Conservation (phyloP, 2,329 filamentous ascomycete species). For the Neonectria ditissima region DNA sequence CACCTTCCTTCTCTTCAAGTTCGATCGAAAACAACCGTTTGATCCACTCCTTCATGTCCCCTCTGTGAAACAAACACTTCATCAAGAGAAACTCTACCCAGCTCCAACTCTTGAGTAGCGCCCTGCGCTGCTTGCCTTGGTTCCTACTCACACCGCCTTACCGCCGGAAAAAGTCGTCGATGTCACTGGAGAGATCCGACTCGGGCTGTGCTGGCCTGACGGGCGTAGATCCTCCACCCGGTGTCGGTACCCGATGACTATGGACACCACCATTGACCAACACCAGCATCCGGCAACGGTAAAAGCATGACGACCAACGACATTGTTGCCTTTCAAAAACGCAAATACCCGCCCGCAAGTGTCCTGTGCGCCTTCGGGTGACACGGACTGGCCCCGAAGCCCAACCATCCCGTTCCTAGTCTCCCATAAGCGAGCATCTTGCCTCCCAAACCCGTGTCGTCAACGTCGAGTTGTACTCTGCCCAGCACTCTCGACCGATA, state of each 20-base stretch:
- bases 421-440: constrained; percentile 27
- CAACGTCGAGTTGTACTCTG: constrained; percentile 6
- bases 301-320: constrained; percentile 27
- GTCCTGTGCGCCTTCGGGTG: constrained; percentile 26
- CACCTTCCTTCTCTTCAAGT: neutral
- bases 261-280: constrained; percentile 28
- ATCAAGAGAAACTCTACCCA: constrained; percentile 1
- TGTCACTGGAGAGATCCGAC: constrained; percentile 28
- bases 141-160: constrained; percentile 8
- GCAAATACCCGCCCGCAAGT: constrained; percentile 14
- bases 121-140: neutral
- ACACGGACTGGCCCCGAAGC: constrained; percentile 32
- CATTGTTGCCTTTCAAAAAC: constrained; percentile 20
- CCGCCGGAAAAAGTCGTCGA: constrained; percentile 15
- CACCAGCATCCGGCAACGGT: constrained; percentile 30
- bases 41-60: neutral
- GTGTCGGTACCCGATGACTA: constrained; percentile 30
- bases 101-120: neutral
- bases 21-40: too few species aligned
- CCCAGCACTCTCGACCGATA: constrained; percentile 28
- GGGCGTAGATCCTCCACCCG: constrained; percentile 23
- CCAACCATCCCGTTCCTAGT: constrained; percentile 32
- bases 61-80: constrained; percentile 4
- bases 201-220: constrained; percentile 17
- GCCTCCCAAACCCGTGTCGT: constrained; percentile 7